Evolutionary conservation across 208 protist species (phyloP).

Genomic region (Angomonas deanei): DNA sequence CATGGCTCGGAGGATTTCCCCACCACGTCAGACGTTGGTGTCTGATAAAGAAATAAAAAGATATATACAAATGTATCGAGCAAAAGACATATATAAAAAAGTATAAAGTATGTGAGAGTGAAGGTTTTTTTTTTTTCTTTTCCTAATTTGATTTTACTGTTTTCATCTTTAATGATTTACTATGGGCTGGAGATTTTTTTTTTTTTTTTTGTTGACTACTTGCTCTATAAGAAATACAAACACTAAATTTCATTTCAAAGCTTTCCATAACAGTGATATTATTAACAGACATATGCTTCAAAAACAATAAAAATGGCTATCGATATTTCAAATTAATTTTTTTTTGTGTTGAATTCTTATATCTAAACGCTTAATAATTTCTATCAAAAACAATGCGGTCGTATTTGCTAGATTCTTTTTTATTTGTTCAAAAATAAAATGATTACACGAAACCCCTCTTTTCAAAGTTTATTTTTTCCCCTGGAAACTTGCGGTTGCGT

Average conservation of each 20-base stretch:
- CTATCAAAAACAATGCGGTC: too few relatives aligned
- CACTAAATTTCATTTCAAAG: too few relatives aligned
- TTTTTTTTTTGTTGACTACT: slow-evolving; percentile 1
- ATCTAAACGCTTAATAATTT: too few relatives aligned
- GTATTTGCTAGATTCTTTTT: too few relatives aligned
- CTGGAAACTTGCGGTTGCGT: not conserved
- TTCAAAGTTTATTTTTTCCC: not conserved
- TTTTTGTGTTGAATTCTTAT: not conserved
- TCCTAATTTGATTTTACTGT: not conserved
- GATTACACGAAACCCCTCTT: not conserved
- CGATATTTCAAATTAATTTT: not conserved
- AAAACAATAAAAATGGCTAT: not conserved
- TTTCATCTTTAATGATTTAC: not conserved
- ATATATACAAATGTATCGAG: not conserved
- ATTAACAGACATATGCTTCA: not conserved
- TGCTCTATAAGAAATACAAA: too few relatives aligned
- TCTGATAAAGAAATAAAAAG: slow-evolving; percentile 6
- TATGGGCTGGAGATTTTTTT: not conserved
- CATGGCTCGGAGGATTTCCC: not conserved
- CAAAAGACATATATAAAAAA: not conserved
- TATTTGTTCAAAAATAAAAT: slow-evolving; percentile 1
- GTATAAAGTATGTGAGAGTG: not conserved
- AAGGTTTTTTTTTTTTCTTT: not conserved
- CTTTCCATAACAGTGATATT: too few relatives aligned
- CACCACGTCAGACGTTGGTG: not conserved